Evolutionary conservation across 768 basidiomycete species (phyloP), one percentile per base, ranked within the genome.

Genomic region (Panaeolus papilionaceus): DNA sequence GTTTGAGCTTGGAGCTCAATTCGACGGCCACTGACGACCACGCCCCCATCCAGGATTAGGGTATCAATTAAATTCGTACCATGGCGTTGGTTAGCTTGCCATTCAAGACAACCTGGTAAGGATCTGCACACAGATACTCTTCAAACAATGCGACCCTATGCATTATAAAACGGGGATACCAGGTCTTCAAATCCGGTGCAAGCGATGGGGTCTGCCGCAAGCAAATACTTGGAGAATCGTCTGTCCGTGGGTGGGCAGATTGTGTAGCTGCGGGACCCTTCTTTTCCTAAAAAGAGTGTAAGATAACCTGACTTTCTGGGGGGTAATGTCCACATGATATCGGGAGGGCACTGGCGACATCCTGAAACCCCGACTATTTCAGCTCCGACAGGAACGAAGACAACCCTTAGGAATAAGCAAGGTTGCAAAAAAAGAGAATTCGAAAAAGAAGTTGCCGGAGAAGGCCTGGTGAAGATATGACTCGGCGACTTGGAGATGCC

Each of bases 231-330:
- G 47, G 47, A 49, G 47, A 49, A 18, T 49, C 8, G 20, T 49
- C 20, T 23, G 23, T 23, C 7, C 1, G 9, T 49, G 16, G 20
- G 9, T 49, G 47, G 44, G n/a, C 47, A 49, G 47, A 18, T 49
- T 49, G n/a, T 12, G 47, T 23, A 49, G 47, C 47, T 49, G 47
- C 47, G 11, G 47, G 47, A 49, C 20, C 47, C 47, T 49, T 23
- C 8, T 26, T 12, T 49, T 20, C 44, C 44, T 20, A 4, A 45
- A 45, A n/a, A 14, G 20, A 23, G 47, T n/a, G 23, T n/a, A 8
- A 49, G 23, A 49, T 49, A 44, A 44, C 42, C 42, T 44, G 47
- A 12, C n/a, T 18, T 45, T 11, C 44, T 18, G 47, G 20, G 47
- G 47, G 47, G 47, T 20, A 8, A 8, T 20, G 20, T 23, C 20